Evolutionary conservation across 2,329 filamentous ascomycete species (phyloP).

Genomic region (Penicillium palitans): DNA sequence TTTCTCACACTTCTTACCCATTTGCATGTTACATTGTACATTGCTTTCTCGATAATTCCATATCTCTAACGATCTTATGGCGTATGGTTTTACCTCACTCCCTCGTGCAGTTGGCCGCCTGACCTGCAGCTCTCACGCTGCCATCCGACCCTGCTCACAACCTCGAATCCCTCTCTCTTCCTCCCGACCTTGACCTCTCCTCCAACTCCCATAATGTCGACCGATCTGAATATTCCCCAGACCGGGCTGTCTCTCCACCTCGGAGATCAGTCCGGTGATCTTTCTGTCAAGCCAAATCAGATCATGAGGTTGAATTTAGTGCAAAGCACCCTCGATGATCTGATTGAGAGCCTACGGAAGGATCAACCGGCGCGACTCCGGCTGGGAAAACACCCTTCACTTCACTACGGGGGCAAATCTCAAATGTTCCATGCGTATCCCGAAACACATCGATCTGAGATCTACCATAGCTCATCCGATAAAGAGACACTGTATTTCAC

Average conservation of each 20-base stretch:
- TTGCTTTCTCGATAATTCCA: slow-evolving; percentile 10
- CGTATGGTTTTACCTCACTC: slow-evolving; percentile 32
- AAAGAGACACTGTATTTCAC: slow-evolving; percentile 55
- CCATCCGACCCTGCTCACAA: slow-evolving; percentile 32
- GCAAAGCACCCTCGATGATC: slow-evolving; percentile 47
- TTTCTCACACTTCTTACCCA: background rate
- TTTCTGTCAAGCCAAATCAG: slow-evolving; percentile 39
- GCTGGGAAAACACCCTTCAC: slow-evolving; percentile 53
- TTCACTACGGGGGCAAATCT: slow-evolving; percentile 59
- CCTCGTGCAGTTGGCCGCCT: slow-evolving; percentile 39
- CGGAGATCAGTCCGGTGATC: slow-evolving; percentile 34
- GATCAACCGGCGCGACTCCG: slow-evolving; percentile 48
- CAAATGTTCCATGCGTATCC: slow-evolving; percentile 55
- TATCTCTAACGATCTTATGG: slow-evolving; percentile 32
- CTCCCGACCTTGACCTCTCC: slow-evolving; percentile 11
- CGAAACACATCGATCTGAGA: slow-evolving; percentile 57
- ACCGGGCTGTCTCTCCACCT: slow-evolving; percentile 43
- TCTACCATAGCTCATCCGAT: slow-evolving; percentile 53
- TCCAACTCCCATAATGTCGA: slow-evolving; percentile 32
- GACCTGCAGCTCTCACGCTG: slow-evolving; percentile 42
- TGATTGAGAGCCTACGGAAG: slow-evolving; percentile 45
- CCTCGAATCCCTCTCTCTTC: slow-evolving; percentile 16
- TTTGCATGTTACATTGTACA: background rate
- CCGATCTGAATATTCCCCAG: slow-evolving; percentile 38
- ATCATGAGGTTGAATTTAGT: slow-evolving; percentile 50